A percentile compares a stretch with the other conserved stretches of the same genome.
phyloP scores from a whole-genome alignment of 768 basidiomycete species.

The Phanerochaete carnosa region DNA sequence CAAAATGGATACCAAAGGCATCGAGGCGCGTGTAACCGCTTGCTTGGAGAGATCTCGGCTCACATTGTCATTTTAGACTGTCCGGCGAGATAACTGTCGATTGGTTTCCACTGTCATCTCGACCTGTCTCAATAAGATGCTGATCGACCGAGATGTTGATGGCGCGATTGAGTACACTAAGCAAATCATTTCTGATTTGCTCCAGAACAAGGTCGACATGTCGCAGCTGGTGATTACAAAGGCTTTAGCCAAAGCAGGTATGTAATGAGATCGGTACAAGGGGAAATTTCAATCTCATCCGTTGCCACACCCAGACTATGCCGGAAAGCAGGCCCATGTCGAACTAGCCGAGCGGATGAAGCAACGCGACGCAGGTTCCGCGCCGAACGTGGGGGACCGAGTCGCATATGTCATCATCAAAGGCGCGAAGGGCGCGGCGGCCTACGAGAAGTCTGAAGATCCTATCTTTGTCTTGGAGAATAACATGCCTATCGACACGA shows the following conservation, averaged over 20 bases:
- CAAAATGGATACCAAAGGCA: constrained; percentile 99
- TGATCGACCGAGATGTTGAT: constrained; percentile 92
- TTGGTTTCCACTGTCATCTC: constrained; percentile 97
- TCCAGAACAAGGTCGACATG: constrained; percentile 98
- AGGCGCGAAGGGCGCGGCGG: constrained; percentile 95
- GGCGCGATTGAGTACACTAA: constrained; percentile 97
- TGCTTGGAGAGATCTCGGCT: background rate
- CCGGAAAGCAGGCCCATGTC: constrained; percentile 93
- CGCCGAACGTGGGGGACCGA: constrained; percentile 96
- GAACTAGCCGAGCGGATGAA: constrained; percentile 96
- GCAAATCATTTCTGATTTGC: constrained; percentile 85
- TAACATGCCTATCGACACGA: constrained; percentile 96
- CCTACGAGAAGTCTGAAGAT: constrained; percentile 98
- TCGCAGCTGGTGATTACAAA: constrained; percentile 99
- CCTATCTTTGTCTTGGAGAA: constrained; percentile 97
- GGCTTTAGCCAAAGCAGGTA: constrained; percentile 85
- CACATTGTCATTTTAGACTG: constrained; percentile 57
- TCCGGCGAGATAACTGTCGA: constrained; percentile 97
- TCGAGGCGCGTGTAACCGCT: constrained; percentile 65
- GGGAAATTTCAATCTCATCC: no score
- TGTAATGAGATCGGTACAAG: no score
- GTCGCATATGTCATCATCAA: constrained; percentile 99
- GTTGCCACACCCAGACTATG: constrained; percentile 61
- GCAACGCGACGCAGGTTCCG: constrained; percentile 94
- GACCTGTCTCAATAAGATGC: constrained; percentile 96